Conservation (phyloP, 2,329 filamentous ascomycete genomes). For the Nemania sp. region DNA sequence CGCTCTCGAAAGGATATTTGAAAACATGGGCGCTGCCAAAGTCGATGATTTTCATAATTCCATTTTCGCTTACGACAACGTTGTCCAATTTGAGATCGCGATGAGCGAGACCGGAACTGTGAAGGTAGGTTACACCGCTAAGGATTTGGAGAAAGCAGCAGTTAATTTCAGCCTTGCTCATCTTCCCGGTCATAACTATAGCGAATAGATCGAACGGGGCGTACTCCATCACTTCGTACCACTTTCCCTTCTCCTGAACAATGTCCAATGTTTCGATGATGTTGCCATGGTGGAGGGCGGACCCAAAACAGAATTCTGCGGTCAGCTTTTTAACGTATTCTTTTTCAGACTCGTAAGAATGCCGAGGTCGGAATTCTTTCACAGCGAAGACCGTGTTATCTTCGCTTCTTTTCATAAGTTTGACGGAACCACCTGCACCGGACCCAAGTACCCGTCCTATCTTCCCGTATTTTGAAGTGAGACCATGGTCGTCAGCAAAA, state of each 20-base stretch:
- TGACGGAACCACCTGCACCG: slow-evolving; percentile 91
- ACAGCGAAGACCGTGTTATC: slow-evolving; percentile 95
- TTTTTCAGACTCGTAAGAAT: slow-evolving; percentile 90
- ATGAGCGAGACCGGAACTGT: slow-evolving; percentile 93
- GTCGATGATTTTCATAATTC: slow-evolving; percentile 99
- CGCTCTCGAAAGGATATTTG: slow-evolving; percentile 94
- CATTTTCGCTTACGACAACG: slow-evolving; percentile 92
- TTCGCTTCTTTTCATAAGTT: slow-evolving; percentile 89
- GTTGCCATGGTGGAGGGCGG: slow-evolving; percentile 94
- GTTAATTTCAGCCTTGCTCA: slow-evolving; percentile 86
- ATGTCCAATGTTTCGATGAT: slow-evolving; percentile 98
- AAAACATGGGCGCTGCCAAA: slow-evolving; percentile 98
- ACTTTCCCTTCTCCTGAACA: slow-evolving; percentile 88
- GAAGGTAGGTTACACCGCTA: slow-evolving; percentile 90
- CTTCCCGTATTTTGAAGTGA: slow-evolving; percentile 92
- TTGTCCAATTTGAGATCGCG: slow-evolving; percentile 97
- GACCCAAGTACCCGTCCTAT: slow-evolving; percentile 92
- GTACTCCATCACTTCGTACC: slow-evolving; percentile 99
- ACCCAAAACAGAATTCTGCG: slow-evolving; percentile 97
- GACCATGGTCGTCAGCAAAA: slow-evolving; percentile 90
- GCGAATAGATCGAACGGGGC: slow-evolving; percentile 95
- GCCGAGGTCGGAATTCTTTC: slow-evolving; percentile 91
- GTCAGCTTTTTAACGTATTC: slow-evolving; percentile 99
- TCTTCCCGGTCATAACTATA: slow-evolving; percentile 98
- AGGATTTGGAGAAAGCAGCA: slow-evolving; percentile 95